Conservation (phyloP, 345 rosid genomes). For the Aquilaria yunnanensis region DNA sequence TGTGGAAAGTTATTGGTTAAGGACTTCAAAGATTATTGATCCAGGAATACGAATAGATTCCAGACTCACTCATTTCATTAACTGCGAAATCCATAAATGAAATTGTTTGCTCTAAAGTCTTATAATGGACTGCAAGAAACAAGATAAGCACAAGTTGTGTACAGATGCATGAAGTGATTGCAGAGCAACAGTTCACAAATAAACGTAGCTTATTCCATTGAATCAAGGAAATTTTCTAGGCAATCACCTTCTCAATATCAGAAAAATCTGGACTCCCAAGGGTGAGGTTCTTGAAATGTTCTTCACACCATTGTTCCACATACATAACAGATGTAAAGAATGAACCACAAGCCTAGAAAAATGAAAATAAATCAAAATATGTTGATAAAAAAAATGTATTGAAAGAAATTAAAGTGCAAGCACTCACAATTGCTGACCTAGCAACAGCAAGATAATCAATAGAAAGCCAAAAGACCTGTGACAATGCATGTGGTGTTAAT, state of each 20-base stretch:
- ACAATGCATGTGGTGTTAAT: constrained; percentile 15
- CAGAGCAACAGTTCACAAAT: too few species aligned
- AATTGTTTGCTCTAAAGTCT: too few species aligned
- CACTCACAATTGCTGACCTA: constrained; percentile 80
- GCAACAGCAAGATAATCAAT: constrained; percentile 84
- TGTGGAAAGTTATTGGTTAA: too few species aligned
- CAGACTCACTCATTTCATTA: too few species aligned
- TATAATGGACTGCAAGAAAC: too few species aligned
- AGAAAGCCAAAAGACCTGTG: constrained; percentile 89
- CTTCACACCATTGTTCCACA: constrained; percentile 98
- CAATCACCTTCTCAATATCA: constrained; percentile 67
- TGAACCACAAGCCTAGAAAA: constrained; percentile 67
- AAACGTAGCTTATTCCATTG: too few species aligned
- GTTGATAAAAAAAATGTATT: neutral
- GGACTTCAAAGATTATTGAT: too few species aligned
- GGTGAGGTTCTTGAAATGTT: constrained; percentile 58
- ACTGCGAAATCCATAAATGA: too few species aligned
- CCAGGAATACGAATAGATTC: too few species aligned
- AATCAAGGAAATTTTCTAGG: too few species aligned
- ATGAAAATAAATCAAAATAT: constrained; percentile 7
- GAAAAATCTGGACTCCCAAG: constrained; percentile 92
- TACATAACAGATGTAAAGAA: constrained; percentile 84
- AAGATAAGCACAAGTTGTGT: too few species aligned
- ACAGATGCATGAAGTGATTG: too few species aligned
- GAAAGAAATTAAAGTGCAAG: neutral